Evolutionary conservation across 1,284 basidiomycete genomes (phyloP), one percentile per base, ranked within the genome.

Genomic region (Tranzscheliella williamsii): DNA sequence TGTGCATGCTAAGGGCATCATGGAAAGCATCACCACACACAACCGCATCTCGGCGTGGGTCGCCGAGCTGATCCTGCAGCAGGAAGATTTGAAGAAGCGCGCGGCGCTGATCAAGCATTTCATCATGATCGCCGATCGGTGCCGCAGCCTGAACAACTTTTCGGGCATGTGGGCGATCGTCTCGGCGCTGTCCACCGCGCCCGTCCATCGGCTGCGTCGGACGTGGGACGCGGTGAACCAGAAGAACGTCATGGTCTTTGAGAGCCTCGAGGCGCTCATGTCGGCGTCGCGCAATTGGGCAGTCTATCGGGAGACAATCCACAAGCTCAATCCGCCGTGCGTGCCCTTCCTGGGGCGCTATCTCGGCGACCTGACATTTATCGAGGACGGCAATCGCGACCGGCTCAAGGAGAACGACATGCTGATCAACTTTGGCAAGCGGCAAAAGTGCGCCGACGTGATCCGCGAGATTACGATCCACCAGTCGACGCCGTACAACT

Each of bases 261-360:
- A 79, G 30, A 85, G 85, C 65, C 83, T 94, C 81, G 90, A 94
- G 77, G 85, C 84, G 78, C 88, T 88, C 13, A 86, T 95, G 65
- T 89, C 92, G 77, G 87, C 86, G 41, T 87, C 86, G 70, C 91
- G 90, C 81, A 98, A 97, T 73, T 98, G 95, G 80, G 87, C 85
- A 24, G 89, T 88, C 70, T 98, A 98, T 79, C 87, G 91, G 42
- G 86, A 88, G 55, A 84, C 87, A 43, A 85, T 99, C 70, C 87
- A 89, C 36, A 85, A 84, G 35, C 87, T 95, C 52, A 86, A 88
- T 30, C 91, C 93, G 0, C 94, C 95, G 38, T 96, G 93, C 78
- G 93, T 98, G 0, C 95, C 95, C 5, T 99, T 98, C 80, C 87
- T 99, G 42, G 90, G 96, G 46, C 95, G 95, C 81, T 97, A 95